Evolutionary conservation across 208 protist genomes (phyloP).

Genomic region (Zelonia costaricensis): DNA sequence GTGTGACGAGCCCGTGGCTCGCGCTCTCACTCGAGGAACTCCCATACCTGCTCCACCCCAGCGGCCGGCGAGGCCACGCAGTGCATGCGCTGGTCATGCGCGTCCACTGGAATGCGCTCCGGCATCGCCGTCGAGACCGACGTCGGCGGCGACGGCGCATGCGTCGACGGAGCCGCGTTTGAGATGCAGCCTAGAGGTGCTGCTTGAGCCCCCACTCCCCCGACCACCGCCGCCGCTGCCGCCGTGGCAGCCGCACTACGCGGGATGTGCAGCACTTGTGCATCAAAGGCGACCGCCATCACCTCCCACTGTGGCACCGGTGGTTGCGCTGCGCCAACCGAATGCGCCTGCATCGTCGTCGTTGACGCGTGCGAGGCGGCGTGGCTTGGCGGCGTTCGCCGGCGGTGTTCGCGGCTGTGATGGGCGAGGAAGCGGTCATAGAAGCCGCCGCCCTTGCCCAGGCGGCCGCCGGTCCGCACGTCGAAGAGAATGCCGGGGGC

Average conservation of each 20-base stretch:
- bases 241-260: not conserved
- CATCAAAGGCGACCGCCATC: slow-evolving; percentile 23
- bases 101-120: slow-evolving; percentile 11
- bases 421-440: slow-evolving; percentile 84
- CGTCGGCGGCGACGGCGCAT: too few species aligned
- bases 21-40: not conserved
- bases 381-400: not conserved
- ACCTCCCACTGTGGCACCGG: slow-evolving; percentile 15
- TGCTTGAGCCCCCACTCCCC: too few species aligned
- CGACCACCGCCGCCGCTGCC: not conserved
- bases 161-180: too few species aligned
- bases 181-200: too few species aligned
- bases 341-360: too few species aligned
- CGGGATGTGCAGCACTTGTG: slow-evolving; percentile 13
- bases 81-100: slow-evolving; percentile 20
- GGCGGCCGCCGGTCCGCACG: slow-evolving; percentile 33
- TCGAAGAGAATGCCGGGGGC: slow-evolving; percentile 78
- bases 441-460: slow-evolving; percentile 88
- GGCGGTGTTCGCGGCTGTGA: slow-evolving; percentile 1
- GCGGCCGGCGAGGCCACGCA: slow-evolving; percentile 13
- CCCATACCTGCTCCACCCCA: slow-evolving; percentile 12
- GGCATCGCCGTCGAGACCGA: too few species aligned
- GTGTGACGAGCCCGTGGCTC: too few species aligned
- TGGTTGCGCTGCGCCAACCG: too few species aligned
- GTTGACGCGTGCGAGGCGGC: too few species aligned